Evolutionary conservation across 2,329 filamentous ascomycete species (phyloP), one percentile per base, ranked within the genome.

Genomic region (Fusarium beomiforme): DNA sequence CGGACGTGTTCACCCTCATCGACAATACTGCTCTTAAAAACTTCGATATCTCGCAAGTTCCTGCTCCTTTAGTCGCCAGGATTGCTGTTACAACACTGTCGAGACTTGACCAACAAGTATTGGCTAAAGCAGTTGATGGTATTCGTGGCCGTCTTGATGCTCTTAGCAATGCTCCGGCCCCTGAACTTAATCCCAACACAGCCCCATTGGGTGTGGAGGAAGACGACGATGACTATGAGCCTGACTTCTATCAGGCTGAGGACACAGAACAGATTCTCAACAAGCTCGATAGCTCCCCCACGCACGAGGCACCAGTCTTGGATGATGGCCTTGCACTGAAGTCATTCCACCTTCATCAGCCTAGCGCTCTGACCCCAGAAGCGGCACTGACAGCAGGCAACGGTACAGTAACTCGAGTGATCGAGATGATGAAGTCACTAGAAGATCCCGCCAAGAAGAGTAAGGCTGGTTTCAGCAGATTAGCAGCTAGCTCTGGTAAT

Each of bases 151-250:
- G 89, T 57, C 80, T 87, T 26, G 77, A 81, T 5, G 77, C 82
- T 13, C 79, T 89, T 37, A 82, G 84, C 33, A 83, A 80, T 34
- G 80, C 83, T 8, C 83, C 83, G n/a, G 76, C 81, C n/a, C 80
- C 83, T 2, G 81, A 81, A 10, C 69, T 89, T 31, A 88, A 89
- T 67, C 84, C 89, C 11, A 87, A 89, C 58, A 91, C 89, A 4
- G 85, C 87, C 17, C 88, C 87, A 2, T 79, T 91, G 4, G 89
- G 88, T 29, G 90, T 93, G 6, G 90, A 92, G 10, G 94, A 97
- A 43, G 95, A 97, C 23, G 94, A 97, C 46, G 83, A 85, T 64
- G 93, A 97, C 75, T 98, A 98, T 77, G 95, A 98, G 76, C 95
- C 95, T 0, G 93, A 97, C 77, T 94, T 94, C 73, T 90, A 91